These are phyloP conservation scores for Prunus padus DNA, from an alignment of 306 rosid species.

Conservation along the genomic window DNA sequence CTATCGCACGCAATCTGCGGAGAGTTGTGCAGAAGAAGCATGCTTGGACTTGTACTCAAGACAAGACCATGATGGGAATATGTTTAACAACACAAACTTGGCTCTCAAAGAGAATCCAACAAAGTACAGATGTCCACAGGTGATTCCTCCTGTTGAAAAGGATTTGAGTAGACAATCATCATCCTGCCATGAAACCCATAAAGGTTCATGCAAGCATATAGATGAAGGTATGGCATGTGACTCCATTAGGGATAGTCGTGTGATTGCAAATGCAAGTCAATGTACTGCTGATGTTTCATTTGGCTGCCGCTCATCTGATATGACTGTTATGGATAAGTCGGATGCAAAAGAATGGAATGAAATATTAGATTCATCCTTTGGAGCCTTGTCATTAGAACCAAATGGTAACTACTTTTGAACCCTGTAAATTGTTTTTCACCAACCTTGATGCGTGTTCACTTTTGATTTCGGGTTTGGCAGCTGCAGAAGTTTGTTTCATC, in stretches of 20 bases:
- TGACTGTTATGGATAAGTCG: constrained; percentile 15
- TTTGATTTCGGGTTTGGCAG: constrained; percentile 26
- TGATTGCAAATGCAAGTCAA: constrained; percentile 39
- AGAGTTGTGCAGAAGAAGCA: constrained; percentile 26
- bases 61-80: constrained; percentile 24
- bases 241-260: constrained; percentile 26
- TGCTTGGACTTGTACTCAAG: constrained; percentile 31
- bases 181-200: constrained; percentile 32
- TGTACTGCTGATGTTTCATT: constrained; percentile 17
- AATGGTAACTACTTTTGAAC: constrained; percentile 42
- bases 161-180: constrained; percentile 31
- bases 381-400: constrained; percentile 32
- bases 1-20: constrained; percentile 29
- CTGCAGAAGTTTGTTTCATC: constrained; percentile 19
- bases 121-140: constrained; percentile 8
- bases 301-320: constrained; percentile 11
- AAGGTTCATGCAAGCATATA: constrained; percentile 20
- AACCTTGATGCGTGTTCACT: constrained; percentile 17
- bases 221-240: constrained; percentile 33
- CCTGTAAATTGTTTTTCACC: constrained; percentile 12
- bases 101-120: constrained; percentile 26
- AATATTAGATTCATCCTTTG: constrained; percentile 32
- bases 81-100: constrained; percentile 15
- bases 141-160: constrained; percentile 18
- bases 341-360: constrained; percentile 31